Conservation (phyloP, 768 basidiomycete genomes). For the Tylopilus vinaceipallidus region DNA sequence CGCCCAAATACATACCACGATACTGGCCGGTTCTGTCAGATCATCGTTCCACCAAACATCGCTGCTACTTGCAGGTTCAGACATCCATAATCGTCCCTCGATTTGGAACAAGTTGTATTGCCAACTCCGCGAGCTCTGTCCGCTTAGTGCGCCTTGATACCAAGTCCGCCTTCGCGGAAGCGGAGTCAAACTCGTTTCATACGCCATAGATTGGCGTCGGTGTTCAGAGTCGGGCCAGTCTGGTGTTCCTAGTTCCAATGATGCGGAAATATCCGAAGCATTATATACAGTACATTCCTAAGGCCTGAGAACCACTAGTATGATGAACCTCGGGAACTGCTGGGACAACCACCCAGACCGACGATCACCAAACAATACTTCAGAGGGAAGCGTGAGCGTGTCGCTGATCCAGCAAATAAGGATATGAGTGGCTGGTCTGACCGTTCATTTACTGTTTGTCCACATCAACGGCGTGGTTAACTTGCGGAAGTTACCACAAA, state of each 20-base stretch:
- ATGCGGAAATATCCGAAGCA: not conserved
- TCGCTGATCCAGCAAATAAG: constrained; percentile 2
- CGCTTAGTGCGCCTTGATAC: constrained; percentile 14
- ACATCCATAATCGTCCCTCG: constrained; percentile 23
- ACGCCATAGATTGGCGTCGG: not conserved
- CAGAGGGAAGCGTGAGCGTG: not conserved
- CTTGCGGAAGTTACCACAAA: not conserved
- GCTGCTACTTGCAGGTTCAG: not conserved
- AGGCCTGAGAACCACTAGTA: no score
- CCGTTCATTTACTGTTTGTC: not conserved
- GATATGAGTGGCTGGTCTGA: not conserved
- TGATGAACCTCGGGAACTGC: no score
- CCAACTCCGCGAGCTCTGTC: constrained; percentile 33
- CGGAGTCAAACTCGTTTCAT: constrained; percentile 19
- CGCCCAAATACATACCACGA: not conserved
- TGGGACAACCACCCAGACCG: not conserved
- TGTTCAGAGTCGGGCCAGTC: not conserved
- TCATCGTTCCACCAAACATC: not conserved
- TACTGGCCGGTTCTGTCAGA: not conserved
- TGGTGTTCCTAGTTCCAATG: not conserved
- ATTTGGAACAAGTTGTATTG: constrained; percentile 25
- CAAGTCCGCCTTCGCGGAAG: constrained; percentile 33
- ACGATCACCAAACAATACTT: not conserved
- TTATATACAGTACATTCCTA: not conserved
- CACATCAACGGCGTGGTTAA: not conserved